phyloP scores from a whole-genome alignment of 176 grass and related monocot species.

The Zoysia japonica region DNA sequence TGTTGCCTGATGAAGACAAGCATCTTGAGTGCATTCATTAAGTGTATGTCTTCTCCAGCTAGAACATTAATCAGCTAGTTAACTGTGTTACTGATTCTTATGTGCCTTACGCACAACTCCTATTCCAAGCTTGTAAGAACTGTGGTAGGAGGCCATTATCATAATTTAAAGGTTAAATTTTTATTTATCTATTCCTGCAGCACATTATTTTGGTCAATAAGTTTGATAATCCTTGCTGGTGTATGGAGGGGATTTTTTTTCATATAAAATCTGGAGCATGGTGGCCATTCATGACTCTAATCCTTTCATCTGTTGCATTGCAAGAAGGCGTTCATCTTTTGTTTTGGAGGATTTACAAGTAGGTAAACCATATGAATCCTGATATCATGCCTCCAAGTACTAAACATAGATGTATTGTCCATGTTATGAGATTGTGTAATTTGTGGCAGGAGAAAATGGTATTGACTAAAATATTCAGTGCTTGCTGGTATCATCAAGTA shows the following conservation, averaged over 20 bases:
- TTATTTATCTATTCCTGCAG: too few relatives aligned
- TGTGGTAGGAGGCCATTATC: too few relatives aligned
- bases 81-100: too few relatives aligned
- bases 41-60: too few relatives aligned
- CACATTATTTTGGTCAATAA: too few relatives aligned
- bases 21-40: too few relatives aligned
- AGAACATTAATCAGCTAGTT: too few relatives aligned
- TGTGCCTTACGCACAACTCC: too few relatives aligned
- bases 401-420: neutral
- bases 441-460: neutral
- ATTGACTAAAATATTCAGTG: neutral
- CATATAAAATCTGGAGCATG: neutral
- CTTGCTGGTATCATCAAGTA: neutral
- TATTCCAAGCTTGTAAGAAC: too few relatives aligned
- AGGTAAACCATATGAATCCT: constrained; percentile 37
- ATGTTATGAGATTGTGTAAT: neutral
- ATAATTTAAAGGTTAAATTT: too few relatives aligned
- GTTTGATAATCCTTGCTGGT: too few relatives aligned
- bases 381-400: neutral
- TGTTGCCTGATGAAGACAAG: too few relatives aligned
- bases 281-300: constrained; percentile 72
- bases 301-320: constrained; percentile 79
- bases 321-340: constrained; percentile 73
- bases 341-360: constrained; percentile 99
- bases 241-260: neutral